Evolutionary conservation across 2,329 filamentous ascomycete genomes (phyloP).

Genomic region (Phialemonium atrogriseum): DNA sequence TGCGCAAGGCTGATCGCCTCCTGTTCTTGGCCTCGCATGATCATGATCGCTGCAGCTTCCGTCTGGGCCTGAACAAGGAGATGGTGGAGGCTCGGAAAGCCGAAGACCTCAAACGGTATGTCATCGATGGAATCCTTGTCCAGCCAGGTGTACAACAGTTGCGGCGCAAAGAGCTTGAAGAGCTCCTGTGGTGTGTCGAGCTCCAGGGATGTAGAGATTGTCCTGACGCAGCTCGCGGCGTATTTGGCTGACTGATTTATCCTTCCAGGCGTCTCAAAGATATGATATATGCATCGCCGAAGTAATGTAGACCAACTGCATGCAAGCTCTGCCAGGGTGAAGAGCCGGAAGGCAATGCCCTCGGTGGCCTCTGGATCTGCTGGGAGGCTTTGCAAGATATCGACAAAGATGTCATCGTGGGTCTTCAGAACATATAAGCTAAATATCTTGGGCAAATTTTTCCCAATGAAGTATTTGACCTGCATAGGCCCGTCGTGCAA

Average conservation of each 20-base stretch:
- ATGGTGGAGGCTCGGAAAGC: constrained; percentile 59
- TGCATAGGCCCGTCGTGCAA: constrained; percentile 56
- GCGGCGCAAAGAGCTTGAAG: constrained; percentile 78
- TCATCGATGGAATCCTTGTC: constrained; percentile 55
- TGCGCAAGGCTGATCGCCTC: constrained; percentile 53
- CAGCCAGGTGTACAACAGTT: constrained; percentile 88
- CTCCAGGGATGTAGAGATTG: constrained; percentile 56
- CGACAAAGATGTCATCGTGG: constrained; percentile 77
- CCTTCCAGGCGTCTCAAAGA: constrained; percentile 81
- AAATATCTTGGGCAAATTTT: constrained; percentile 66
- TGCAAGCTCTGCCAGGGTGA: constrained; percentile 68
- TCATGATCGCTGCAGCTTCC: constrained; percentile 70
- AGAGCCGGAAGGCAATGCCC: constrained; percentile 76
- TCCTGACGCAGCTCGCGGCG: constrained; percentile 61
- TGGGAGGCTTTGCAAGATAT: constrained; percentile 75
- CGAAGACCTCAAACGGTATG: constrained; percentile 82
- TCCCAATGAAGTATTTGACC: constrained; percentile 69
- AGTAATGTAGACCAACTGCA: constrained; percentile 80
- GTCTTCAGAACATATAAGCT: constrained; percentile 70
- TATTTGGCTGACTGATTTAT: constrained; percentile 58
- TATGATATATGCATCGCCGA: constrained; percentile 81
- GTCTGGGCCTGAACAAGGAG: constrained; percentile 64
- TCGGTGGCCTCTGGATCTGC: constrained; percentile 62
- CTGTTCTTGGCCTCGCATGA: constrained; percentile 69
- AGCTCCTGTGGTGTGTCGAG: constrained; percentile 61